Base-by-base conservation (phyloP, 2,329 filamentous ascomycete genomes). In the Aspergillus pseudoglaucus region DNA sequence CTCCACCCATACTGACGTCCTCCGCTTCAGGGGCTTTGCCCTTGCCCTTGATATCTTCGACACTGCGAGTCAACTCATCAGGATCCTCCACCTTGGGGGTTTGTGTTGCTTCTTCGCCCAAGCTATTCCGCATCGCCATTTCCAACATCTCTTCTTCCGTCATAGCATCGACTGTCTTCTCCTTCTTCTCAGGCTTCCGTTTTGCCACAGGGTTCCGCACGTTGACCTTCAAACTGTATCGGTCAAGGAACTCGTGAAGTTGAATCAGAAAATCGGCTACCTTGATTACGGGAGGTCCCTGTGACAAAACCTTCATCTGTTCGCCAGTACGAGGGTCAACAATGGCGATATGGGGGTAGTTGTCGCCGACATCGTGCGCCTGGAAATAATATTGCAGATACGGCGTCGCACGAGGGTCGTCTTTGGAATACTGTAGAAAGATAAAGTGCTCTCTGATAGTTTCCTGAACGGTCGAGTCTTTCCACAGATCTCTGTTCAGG, bases 91-190 rank as follows among this genome's bases (percentile, higher is more conserved):
- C 75, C 57, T 81, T 84, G 0, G 62, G 64, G 59, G 59, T 63
- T 53, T 60, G 64, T 15, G 66, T 70, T 32, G 71, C 73, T 27
- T 77, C 80, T 37, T 51, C 59, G 12, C 82, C 84, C 41, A 97
- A 73, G 63, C 90, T 96, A 71, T 94, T 93, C 65, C 90, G 83
- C 63, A 98, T 69, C 0, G 93, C 93, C 80, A 96, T 84, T 67
- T 96, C 87, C 57, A 98, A 74, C 90, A 95, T 95, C 71, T 98
- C 90, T 44, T 97, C 90, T 64, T 98, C 93, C 0, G 89, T 95
- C 85, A 98, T 91, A 35, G 87, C 83, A 49, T 87, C 86, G 2
- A 96, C 81, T 55, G 91, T 88, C 47, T 87, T 77, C 45, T 81
- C 76, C 62, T 85, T 84, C 41, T 80, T 75, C 62, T 89, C 86